Evolutionary conservation across 306 rosid species (phyloP), one percentile per base, ranked within the genome.

Genomic region (Cucumis melo): DNA sequence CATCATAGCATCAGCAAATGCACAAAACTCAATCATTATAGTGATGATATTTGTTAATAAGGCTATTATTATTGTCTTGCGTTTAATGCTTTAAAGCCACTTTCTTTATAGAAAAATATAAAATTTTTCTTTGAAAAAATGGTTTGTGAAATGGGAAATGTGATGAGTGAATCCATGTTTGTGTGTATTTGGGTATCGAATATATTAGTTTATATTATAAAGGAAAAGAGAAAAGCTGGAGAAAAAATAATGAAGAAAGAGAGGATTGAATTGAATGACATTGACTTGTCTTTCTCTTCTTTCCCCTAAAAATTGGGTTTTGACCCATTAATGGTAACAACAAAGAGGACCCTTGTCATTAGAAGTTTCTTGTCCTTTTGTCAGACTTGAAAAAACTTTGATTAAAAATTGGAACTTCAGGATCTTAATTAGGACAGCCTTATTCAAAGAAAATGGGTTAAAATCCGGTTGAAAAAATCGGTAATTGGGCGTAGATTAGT

Each of bases 401-500:
- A 56, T 24, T 15, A 23, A 56, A 34, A n/a, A 75, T 8, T 42
- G 64, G 13, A 72, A 48, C 36, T 54, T 55, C 55, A 53, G 8
- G 13, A 34, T 7, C 63, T 74, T 36, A 41, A 60, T 36, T 24
- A 13, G 16, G 53, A 46, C 53, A 46, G 53, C 53, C 6, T 13
- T 9, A 0, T 46, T 46, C 16, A 13, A 46, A 5, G 14, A 51
- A 50, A 51, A 51, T 51, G n/a, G 20, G 16, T 39, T 50, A 68
- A 46, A 78, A 79, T 60, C 77, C 78, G 58, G 70, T 76, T 74
- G 34, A 73, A 67, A 83, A 84, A 84, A 83, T 83, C 85, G 78
- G 75, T 82, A 83, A 83, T 87, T 89, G 86, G 88, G 87, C 80
- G 81, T 73, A 72, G 83, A 32, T 32, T 32, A 32, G 5, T 80